These are phyloP conservation scores for Tillandsia leiboldiana DNA, from an alignment of 176 grass and related monocot species.

Conservation along the genomic window DNA sequence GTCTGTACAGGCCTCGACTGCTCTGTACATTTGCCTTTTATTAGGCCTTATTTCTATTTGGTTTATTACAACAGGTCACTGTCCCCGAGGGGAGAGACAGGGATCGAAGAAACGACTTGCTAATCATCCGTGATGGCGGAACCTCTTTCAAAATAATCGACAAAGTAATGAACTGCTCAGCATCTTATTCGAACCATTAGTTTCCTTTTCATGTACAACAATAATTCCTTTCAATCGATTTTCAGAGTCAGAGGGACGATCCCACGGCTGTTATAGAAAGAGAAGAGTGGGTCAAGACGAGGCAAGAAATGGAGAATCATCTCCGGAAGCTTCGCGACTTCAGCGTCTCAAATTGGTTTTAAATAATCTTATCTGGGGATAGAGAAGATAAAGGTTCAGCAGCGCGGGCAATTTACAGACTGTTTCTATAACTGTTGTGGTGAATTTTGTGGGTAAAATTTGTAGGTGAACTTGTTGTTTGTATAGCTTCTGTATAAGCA, in stretches of 20 bases:
- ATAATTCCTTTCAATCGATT: constrained; percentile 12
- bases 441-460: not conserved
- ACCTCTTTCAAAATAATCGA: constrained; percentile 68
- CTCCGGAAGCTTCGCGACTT: constrained; percentile 71
- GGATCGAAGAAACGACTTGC: constrained; percentile 58
- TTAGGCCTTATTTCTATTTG: not conserved
- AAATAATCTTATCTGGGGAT: not conserved
- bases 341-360: constrained; percentile 79
- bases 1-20: too few species aligned
- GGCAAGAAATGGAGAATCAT: constrained; percentile 70
- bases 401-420: too few species aligned
- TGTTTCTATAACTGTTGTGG: too few species aligned
- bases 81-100: constrained; percentile 67
- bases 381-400: too few species aligned
- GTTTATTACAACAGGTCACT: constrained; percentile 46
- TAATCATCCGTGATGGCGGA: constrained; percentile 62
- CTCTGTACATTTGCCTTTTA: too few species aligned
- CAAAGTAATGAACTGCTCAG: constrained; percentile 27
- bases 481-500: not conserved
- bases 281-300: constrained; percentile 56
- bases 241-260: constrained; percentile 52
- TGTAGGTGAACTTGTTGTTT: not conserved
- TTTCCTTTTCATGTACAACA: not conserved
- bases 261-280: constrained; percentile 61
- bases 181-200: constrained; percentile 11